Evolutionary conservation across 139 green algal species (phyloP), one percentile per base, ranked within the genome.

Genomic region (Chlamydomonas sp.): DNA sequence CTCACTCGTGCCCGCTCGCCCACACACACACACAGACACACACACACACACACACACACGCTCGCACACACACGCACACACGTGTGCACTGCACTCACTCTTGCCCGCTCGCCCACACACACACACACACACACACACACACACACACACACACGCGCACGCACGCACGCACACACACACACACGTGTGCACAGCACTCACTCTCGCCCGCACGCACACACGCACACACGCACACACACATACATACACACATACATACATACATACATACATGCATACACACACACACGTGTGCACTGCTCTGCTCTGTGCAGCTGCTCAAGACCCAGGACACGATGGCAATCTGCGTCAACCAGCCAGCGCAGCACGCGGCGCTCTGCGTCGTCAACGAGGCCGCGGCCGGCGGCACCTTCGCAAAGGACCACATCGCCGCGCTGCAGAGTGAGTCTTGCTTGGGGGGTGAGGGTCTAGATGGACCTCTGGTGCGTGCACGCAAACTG

Each of bases 281-380:
- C n/a, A n/a, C n/a, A n/a, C n/a, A n/a, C n/a, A n/a, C n/a, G n/a
- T n/a, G n/a, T n/a, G n/a, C n/a, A n/a, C n/a, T n/a, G n/a, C n/a
- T n/a, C n/a, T n/a, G n/a, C n/a, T 24, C 8, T 2, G 4, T 61
- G 6, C 35, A 69, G 38, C 47, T 69, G 8, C 35, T 69, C 8
- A 69, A 69, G n/a, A 69, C 83, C 29, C 92, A 98, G 78, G 92
- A 98, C 84, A 96, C 92, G 2, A 87, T 97, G 35, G 81, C 86
- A 33, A 92, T 98, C 72, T 98, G 92, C 77, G 54, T 89, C 2
- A 5, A 5, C 22, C 59, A 66, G 59, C 31, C 94, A 22, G 81
- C 68, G 34, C 92, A 97, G 77, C 70, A 83, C 5, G 67, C 88
- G 47, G 90, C 91, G 0, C 78, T n/a, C n/a, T n/a, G n/a, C n/a